Conservation (phyloP, 257 asterid species). For the Solanum tacnaense region DNA sequence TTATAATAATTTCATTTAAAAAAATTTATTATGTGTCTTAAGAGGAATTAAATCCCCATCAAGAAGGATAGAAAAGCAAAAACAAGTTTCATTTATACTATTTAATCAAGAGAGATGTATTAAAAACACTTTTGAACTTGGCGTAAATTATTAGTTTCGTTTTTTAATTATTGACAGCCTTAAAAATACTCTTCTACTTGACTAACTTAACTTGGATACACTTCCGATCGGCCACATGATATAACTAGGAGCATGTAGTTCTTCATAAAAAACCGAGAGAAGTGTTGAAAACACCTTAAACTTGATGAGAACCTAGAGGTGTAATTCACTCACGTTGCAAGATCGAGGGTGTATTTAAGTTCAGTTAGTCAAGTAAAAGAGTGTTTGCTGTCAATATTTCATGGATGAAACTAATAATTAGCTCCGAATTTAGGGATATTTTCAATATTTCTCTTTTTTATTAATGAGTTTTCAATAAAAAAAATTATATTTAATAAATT, state of each 20-base stretch:
- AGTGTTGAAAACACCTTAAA: background rate
- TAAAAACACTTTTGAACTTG: accelerated
- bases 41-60: background rate
- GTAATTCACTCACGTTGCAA: background rate
- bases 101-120: background rate
- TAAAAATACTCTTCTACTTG: background rate
- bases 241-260: background rate
- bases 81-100: background rate
- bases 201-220: background rate
- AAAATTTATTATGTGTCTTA: background rate
- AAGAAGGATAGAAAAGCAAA: background rate
- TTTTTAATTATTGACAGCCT: background rate
- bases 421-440: accelerated
- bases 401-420: background rate
- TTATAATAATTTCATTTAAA: background rate
- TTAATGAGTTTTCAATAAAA: background rate
- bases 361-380: too few relatives aligned
- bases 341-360: background rate
- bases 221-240: background rate
- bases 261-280: too few relatives aligned
- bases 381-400: background rate
- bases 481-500: too few relatives aligned
- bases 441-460: background rate
- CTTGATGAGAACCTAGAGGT: background rate
- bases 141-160: too few relatives aligned